Evolutionary conservation across 129 eudicot genomes (phyloP).

Genomic region (Flaveria robusta): DNA sequence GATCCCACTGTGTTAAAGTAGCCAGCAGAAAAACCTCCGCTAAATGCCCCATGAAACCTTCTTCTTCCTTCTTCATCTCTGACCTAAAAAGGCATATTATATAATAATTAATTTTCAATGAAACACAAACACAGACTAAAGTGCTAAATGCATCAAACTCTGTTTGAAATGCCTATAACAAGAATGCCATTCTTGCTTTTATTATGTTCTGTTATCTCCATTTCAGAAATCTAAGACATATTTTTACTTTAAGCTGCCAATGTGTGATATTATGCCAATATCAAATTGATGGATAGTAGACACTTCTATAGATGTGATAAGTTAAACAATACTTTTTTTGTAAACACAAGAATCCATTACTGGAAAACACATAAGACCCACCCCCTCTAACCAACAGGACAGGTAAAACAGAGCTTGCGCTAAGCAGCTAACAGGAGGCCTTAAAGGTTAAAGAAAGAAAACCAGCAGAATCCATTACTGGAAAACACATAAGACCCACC

Average conservation of each 20-base stretch:
- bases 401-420: too few relatives aligned
- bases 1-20: conserved; percentile 95
- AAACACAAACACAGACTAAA: conserved; percentile 9
- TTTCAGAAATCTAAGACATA: conserved; percentile 3
- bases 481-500: too few relatives aligned
- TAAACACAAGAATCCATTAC: too few relatives aligned
- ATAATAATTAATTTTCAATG: conserved; percentile 15
- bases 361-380: too few relatives aligned
- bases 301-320: not conserved
- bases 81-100: conserved; percentile 54
- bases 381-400: too few relatives aligned
- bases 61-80: conserved; percentile 98
- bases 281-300: not conserved
- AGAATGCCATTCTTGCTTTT: conserved; percentile 10
- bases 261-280: conserved; percentile 6
- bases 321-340: not conserved
- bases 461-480: too few relatives aligned
- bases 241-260: conserved; percentile 20
- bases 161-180: conserved; percentile 1
- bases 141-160: conserved; percentile 5
- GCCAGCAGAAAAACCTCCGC: conserved; percentile 97
- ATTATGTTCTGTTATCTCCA: not conserved
- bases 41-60: conserved; percentile 98
- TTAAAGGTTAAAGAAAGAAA: too few relatives aligned
- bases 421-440: too few relatives aligned